Percentiles rank a stretch among this genome's conserved stretches.
phyloP scores from a whole-genome alignment of 2,329 filamentous ascomycete genomes.

The Diaporthe velutina region DNA sequence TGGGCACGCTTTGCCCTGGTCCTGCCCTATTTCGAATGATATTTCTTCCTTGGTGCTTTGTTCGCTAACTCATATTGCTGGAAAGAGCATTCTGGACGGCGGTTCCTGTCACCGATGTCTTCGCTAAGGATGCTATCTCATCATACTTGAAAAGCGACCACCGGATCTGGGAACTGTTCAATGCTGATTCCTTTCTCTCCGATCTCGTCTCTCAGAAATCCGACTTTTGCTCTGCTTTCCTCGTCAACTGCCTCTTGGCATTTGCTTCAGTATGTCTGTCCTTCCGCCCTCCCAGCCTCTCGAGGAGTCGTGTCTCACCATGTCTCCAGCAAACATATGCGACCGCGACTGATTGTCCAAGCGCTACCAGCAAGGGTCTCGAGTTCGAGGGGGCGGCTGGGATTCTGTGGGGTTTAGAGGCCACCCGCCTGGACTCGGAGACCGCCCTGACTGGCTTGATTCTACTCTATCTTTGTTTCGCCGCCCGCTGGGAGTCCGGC shows the following conservation, averaged over 20 bases:
- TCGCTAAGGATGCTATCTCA: background rate
- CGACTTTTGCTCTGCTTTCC: background rate
- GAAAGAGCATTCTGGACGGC: background rate
- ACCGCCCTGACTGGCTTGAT: background rate
- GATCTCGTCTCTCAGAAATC: background rate
- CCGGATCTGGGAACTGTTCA: background rate
- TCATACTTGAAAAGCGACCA: background rate
- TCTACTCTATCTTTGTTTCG: background rate
- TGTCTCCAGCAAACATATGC: background rate
- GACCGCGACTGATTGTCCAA: background rate
- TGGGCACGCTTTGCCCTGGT: too few species aligned
- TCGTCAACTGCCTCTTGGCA: slow-evolving; percentile 4
- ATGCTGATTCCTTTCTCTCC: background rate
- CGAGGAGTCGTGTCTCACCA: background rate
- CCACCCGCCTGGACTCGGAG: background rate
- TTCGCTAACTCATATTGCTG: too few species aligned
- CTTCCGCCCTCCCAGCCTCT: background rate
- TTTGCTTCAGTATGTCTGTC: background rate
- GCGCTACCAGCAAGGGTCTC: background rate
- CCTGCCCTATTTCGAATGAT: too few species aligned
- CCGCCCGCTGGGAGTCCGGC: background rate
- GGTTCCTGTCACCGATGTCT: background rate
- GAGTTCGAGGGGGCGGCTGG: background rate
- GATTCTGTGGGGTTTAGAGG: background rate
- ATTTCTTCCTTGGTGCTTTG: too few species aligned